phyloP scores from a whole-genome alignment of 2,329 filamentous ascomycete genomes.

The Raffaelea ambrosiae region DNA sequence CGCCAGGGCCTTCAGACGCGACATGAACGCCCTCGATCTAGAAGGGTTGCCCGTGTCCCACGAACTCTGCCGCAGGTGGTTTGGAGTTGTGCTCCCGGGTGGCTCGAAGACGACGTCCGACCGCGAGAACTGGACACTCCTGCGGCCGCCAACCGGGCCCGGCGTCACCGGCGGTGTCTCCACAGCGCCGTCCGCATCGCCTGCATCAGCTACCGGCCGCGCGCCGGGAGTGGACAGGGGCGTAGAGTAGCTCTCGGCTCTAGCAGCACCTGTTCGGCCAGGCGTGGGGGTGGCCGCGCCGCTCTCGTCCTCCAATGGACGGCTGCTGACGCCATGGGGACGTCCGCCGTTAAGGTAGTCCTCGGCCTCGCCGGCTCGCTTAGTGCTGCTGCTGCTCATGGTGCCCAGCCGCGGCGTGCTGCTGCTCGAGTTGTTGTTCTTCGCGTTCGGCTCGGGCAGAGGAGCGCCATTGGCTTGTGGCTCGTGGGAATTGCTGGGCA shows the following conservation, averaged over 20 bases:
- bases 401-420: neutral
- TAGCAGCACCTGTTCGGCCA: neutral
- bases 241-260: neutral
- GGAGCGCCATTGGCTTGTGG: neutral
- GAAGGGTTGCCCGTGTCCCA: slow-evolving; percentile 56
- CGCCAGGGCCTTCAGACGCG: slow-evolving; percentile 68
- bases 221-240: neutral
- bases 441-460: neutral
- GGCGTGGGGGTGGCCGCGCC: neutral
- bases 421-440: neutral
- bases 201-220: neutral
- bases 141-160: slow-evolving; percentile 28
- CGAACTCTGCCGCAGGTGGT: slow-evolving; percentile 47
- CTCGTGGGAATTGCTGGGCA: neutral
- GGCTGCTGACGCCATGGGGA: slow-evolving; percentile 16
- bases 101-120: slow-evolving; percentile 40
- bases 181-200: neutral
- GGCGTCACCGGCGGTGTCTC: slow-evolving; percentile 10
- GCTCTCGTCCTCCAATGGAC: neutral
- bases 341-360: slow-evolving; percentile 30
- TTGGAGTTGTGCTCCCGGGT: slow-evolving; percentile 21
- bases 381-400: neutral
- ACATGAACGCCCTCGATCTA: slow-evolving; percentile 62
- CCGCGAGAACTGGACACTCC: slow-evolving; percentile 70
- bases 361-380: slow-evolving; percentile 15